Evolutionary conservation across 1,284 basidiomycete genomes (phyloP).

Genomic region (Heterobasidion occidentale): DNA sequence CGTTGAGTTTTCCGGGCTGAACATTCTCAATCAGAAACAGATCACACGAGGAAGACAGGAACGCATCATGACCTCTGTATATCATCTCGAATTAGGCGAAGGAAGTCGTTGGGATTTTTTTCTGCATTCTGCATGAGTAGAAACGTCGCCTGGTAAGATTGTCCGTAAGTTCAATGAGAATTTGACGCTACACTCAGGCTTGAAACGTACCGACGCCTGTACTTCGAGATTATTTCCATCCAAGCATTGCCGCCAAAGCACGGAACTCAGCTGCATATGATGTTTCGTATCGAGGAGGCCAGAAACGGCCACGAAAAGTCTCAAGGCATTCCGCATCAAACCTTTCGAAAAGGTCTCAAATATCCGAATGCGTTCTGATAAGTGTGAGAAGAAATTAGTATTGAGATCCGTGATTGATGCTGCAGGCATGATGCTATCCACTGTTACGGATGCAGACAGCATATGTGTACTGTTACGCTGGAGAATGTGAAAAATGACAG

Average conservation of each 20-base stretch:
- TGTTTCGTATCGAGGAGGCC: conserved; percentile 41
- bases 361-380: conserved; percentile 26
- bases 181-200: background rate
- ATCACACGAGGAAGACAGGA: conserved; percentile 4
- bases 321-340: conserved; percentile 37
- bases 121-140: conserved; percentile 68
- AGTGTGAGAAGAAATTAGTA: conserved; percentile 17
- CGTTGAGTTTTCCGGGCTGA: conserved; percentile 36
- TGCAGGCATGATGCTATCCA: background rate
- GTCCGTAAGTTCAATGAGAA: background rate
- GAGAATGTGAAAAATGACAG: background rate
- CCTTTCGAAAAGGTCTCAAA: conserved; percentile 37
- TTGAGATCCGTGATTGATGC: conserved; percentile 7
- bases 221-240: conserved; percentile 30
- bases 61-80: conserved; percentile 36
- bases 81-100: conserved; percentile 44
- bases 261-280: conserved; percentile 36
- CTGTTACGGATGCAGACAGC: conserved; percentile 22
- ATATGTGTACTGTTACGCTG: conserved; percentile 40
- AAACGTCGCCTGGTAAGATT: conserved; percentile 44
- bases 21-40: background rate
- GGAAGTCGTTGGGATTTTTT: conserved; percentile 39
- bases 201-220: conserved; percentile 40
- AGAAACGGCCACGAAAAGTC: conserved; percentile 54
- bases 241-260: conserved; percentile 52